Conservation (phyloP, 768 basidiomycete genomes). For the Lyophyllum semitale region DNA sequence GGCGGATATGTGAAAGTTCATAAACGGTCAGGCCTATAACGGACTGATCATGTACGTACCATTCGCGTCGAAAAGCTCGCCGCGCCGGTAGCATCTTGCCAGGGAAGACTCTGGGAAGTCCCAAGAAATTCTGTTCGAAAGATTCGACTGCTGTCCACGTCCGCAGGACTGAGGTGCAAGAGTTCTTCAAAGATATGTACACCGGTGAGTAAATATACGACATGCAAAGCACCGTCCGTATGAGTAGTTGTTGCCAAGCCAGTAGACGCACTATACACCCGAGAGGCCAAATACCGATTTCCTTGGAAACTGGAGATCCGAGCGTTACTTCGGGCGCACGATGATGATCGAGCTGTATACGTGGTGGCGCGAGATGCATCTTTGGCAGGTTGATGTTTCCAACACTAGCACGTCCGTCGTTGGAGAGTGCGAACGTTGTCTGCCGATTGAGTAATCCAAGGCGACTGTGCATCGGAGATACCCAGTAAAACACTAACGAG, state of each 20-base stretch:
- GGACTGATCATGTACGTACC: not conserved
- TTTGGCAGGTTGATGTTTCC: too few species aligned
- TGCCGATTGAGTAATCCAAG: too few species aligned
- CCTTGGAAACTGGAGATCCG: not conserved
- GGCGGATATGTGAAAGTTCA: not conserved
- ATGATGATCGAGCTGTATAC: not conserved
- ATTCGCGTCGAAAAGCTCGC: not conserved
- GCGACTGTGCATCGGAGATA: too few species aligned
- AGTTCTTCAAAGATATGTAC: not conserved
- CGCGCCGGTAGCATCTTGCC: not conserved
- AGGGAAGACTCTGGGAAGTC: not conserved
- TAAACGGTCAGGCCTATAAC: not conserved
- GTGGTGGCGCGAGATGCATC: not conserved
- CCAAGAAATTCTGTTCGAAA: not conserved
- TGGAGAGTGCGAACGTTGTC: too few species aligned
- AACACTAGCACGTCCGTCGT: too few species aligned
- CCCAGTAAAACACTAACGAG: too few species aligned
- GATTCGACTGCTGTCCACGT: not conserved
- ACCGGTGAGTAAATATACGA: not conserved
- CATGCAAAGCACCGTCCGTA: not conserved
- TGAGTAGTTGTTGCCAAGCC: too few species aligned
- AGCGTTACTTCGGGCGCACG: not conserved
- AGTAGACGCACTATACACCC: not conserved
- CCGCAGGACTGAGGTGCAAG: not conserved
- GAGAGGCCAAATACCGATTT: constrained; percentile 4